Base-by-base conservation (phyloP, 768 basidiomycete genomes). In the Russula foetens region DNA sequence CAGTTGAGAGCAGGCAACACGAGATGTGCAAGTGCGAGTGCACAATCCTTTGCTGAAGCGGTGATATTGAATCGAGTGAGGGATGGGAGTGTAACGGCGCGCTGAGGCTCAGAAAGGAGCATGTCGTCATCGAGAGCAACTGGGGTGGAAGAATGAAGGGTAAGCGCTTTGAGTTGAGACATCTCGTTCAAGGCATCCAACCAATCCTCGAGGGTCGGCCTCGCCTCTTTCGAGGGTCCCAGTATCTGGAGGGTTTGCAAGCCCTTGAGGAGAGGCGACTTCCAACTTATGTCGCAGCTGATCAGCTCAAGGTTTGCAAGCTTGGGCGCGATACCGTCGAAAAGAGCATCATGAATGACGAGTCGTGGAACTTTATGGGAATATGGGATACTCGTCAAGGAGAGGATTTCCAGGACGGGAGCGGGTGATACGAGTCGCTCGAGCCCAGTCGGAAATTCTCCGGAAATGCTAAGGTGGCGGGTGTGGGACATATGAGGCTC, bases 141-240 rank as follows among this genome's bases (percentile, higher is more conserved):
- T 23, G 59, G 59, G 21, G 50, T 41, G 28, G 63, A 29, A 0
- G n/a, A 17, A 8, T 44, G 29, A 51, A 63, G 46, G 17, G 28
- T 15, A 38, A 63, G 59, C 7, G 23, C 23, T 39, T 56, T 26
- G 7, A 63, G 45, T 39, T 61, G 39, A n/a, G 59, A 33, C 49
- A 60, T 47, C 29, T 41, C 41, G n/a, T 53, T 35, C 24, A 64
- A 56, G 4, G 63, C 60, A 45, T 53, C 50, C 28, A 64, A 44
- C 58, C 58, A 63, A 26, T 49, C 33, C 14, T 26, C 28, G 7
- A 59, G 45, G 14, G 9, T 47, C 19, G 58, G 62, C 17, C 54
- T 41, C 6, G 8, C 11, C 7, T 15, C 11, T 24, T 2, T 12
- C 15, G 49, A 56, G n/a, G 47, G 31, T 2, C 2, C 12, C 1